Conservation (phyloP, 1,139 yeast genomes). For the Suhomyces taliae region DNA sequence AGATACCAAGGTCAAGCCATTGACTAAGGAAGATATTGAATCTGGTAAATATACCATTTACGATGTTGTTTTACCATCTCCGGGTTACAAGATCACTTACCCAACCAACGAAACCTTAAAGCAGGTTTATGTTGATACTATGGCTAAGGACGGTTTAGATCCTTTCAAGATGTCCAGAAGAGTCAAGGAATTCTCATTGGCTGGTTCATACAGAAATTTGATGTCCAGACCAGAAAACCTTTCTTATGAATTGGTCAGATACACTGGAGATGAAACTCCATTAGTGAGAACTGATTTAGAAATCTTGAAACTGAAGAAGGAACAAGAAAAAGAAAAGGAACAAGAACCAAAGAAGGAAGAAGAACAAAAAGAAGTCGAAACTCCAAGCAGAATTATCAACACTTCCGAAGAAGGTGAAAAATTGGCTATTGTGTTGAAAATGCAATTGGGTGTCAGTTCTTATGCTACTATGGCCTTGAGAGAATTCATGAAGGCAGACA, state of each 20-base stretch:
- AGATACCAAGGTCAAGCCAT: conserved; percentile 62
- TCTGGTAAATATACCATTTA: conserved; percentile 61
- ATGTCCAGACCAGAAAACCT: conserved; percentile 65
- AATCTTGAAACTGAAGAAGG: conserved; percentile 47
- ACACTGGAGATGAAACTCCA: conserved; percentile 63
- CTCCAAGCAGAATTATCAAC: conserved; percentile 5
- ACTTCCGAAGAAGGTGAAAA: conserved; percentile 42
- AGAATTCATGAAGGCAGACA: conserved; percentile 83
- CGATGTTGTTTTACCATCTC: conserved; percentile 90
- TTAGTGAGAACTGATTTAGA: conserved; percentile 84
- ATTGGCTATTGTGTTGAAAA: conserved; percentile 69
- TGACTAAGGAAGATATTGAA: conserved; percentile 72
- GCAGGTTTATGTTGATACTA: conserved; percentile 65
- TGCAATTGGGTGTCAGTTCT: conserved; percentile 82
- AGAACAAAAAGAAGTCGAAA: conserved; percentile 1
- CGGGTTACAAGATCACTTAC: conserved; percentile 86
- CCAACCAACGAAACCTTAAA: conserved; percentile 67
- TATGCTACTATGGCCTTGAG: conserved; percentile 98
- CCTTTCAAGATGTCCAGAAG: conserved; percentile 83
- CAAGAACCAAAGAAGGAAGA: conserved; percentile 21
- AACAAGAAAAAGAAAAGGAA: conserved; percentile 25
- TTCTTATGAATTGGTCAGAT: conserved; percentile 63
- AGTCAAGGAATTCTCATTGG: conserved; percentile 82
- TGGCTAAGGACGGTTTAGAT: conserved; percentile 81
- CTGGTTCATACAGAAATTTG: conserved; percentile 87